A percentile compares a stretch with the other conserved stretches of the same genome.
These are phyloP conservation scores for Scutellaria galericulata DNA, from an alignment of 257 asterid genomes.

Conservation along the genomic window DNA sequence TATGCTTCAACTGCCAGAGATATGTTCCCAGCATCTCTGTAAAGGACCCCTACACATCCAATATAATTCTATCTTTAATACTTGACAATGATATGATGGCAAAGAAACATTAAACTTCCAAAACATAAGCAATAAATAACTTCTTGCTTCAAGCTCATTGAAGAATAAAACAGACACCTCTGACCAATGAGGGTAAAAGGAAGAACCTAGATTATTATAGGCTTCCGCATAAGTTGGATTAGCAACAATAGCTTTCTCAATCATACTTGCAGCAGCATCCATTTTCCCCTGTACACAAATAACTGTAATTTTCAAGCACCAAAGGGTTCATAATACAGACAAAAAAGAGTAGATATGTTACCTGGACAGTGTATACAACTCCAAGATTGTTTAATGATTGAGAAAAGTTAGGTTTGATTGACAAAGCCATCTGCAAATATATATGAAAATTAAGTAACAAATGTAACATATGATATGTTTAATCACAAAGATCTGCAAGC, in stretches of 20 bases:
- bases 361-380: constrained; percentile 99
- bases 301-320: constrained; percentile 21
- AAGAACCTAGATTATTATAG: constrained; percentile 88
- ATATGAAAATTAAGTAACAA: constrained; percentile 30
- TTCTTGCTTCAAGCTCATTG: constrained; percentile 22
- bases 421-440: constrained; percentile 81
- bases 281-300: constrained; percentile 80
- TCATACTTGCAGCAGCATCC: constrained; percentile 98
- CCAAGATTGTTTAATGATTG: constrained; percentile 99
- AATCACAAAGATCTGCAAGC: constrained; percentile 34
- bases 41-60: constrained; percentile 82
- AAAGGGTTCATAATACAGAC: neutral
- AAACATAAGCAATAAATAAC: constrained; percentile 4
- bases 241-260: constrained; percentile 96
- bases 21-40: constrained; percentile 98
- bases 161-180: constrained; percentile 17
- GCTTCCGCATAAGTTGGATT: constrained; percentile 99
- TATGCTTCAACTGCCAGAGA: constrained; percentile 97
- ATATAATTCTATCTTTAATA: constrained; percentile 18
- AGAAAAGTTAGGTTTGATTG: constrained; percentile 94
- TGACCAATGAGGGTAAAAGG: constrained; percentile 1
- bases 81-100: constrained; percentile 11
- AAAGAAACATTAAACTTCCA: constrained; percentile 7
- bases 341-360: constrained; percentile 38
- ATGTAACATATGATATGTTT: constrained; percentile 13